Conservation (phyloP, 306 rosid genomes). For the Cucumis melo region DNA sequence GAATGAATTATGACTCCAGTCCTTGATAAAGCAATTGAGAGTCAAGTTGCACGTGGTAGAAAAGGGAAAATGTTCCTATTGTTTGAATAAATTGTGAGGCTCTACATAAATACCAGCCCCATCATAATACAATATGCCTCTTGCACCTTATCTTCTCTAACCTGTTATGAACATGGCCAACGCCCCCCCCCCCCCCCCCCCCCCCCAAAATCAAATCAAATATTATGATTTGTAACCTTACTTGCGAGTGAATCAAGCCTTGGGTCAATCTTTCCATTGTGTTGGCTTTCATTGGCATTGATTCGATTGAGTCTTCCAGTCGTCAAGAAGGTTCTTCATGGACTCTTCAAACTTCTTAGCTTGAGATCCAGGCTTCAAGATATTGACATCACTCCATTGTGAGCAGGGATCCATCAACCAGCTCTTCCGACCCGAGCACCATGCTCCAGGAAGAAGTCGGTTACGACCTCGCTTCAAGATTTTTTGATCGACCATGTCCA, state of each 20-base stretch:
- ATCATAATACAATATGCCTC: not conserved
- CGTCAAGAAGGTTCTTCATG: conserved; percentile 59
- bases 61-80: not conserved
- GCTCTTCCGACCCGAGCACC: conserved; percentile 67
- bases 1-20: not conserved
- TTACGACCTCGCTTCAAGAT: conserved; percentile 51
- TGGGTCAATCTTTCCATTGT: not conserved
- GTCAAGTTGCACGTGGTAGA: not conserved
- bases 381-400: conserved; percentile 82
- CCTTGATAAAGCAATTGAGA: not conserved
- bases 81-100: conserved; percentile 5
- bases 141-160: not conserved
- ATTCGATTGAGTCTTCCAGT: conserved; percentile 49
- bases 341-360: conserved; percentile 74
- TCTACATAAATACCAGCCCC: not conserved
- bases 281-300: conserved; percentile 10
- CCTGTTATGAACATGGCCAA: conserved; percentile 5
- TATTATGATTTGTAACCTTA: not conserved
- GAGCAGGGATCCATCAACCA: conserved; percentile 92
- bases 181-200: not conserved
- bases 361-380: conserved; percentile 63
- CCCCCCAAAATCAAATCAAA: not conserved
- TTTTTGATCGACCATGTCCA: conserved; percentile 52
- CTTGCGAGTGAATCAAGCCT: not conserved
- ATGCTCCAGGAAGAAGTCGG: conserved; percentile 47